Evolutionary conservation across 139 green algal species (phyloP), one percentile per base, ranked within the genome.

Genomic region (Bryopsis sp.): DNA sequence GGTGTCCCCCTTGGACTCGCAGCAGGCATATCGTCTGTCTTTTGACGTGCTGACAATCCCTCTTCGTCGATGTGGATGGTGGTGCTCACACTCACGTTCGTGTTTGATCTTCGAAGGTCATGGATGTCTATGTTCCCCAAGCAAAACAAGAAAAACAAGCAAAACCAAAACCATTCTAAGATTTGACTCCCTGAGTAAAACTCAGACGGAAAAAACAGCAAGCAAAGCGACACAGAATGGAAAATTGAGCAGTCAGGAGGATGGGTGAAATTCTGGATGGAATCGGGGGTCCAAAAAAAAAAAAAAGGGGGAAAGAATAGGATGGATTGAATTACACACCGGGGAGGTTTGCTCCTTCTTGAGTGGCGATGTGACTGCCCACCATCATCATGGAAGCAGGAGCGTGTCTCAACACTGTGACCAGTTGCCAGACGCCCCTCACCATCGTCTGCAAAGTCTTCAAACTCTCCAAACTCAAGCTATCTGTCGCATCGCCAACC

Each of bases 111-210:
- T n/a, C 37, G 26, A 19, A 69, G 62, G 8, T 31, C 11, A 6
- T 38, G 35, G 3, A 69, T 15, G 29, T 69, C 62, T 69, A 43
- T 26, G 15, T 50, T 50, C n/a, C n/a, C n/a, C n/a, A n/a, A n/a
- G n/a, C n/a, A n/a, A n/a, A n/a, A n/a, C n/a, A n/a, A n/a, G n/a
- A n/a, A n/a, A n/a, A n/a, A n/a, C n/a, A n/a, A n/a, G n/a, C n/a
- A n/a, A n/a, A n/a, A n/a, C n/a, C n/a, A n/a, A n/a, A n/a, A n/a
- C n/a, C n/a, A n/a, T n/a, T n/a, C n/a, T n/a, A n/a, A n/a, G n/a
- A n/a, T n/a, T n/a, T n/a, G n/a, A n/a, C n/a, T n/a, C n/a, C n/a
- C n/a, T n/a, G n/a, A n/a, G n/a, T n/a, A n/a, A n/a, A n/a, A n/a
- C n/a, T n/a, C n/a, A n/a, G n/a, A n/a, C n/a, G n/a, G n/a, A n/a